These are phyloP conservation scores for Populus ilicifolia DNA, from an alignment of 345 rosid genomes.

Conservation along the genomic window DNA sequence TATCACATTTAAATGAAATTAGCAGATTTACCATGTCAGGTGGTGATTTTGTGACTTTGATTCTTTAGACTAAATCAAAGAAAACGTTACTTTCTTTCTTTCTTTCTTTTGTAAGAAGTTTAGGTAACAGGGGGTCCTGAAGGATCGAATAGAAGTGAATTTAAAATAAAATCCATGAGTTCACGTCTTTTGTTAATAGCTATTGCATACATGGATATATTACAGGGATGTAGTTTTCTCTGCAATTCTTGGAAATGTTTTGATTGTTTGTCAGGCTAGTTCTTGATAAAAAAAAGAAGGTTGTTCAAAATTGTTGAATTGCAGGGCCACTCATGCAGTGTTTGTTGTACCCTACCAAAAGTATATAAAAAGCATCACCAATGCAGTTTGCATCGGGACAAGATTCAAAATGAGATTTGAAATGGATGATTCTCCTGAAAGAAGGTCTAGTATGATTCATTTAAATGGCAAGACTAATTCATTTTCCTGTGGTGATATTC, in stretches of 20 bases:
- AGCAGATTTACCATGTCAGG: too few relatives aligned
- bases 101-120: too few relatives aligned
- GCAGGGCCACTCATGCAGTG: constrained; percentile 78
- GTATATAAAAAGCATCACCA: constrained; percentile 58
- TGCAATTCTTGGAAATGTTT: background rate
- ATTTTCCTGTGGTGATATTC: background rate
- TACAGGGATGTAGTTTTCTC: background rate
- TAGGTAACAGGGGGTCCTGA: too few relatives aligned
- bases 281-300: background rate
- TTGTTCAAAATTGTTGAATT: constrained; percentile 23
- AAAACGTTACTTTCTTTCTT: too few relatives aligned
- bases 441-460: constrained; percentile 43
- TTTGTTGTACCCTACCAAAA: constrained; percentile 75
- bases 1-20: too few relatives aligned
- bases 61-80: too few relatives aligned
- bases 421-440: constrained; percentile 79
- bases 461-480: background rate
- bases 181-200: background rate
- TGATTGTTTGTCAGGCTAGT: background rate
- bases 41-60: too few relatives aligned
- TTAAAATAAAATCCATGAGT: background rate
- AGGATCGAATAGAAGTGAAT: background rate
- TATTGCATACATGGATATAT: background rate
- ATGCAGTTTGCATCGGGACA: constrained; percentile 54
- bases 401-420: constrained; percentile 80